Evolutionary conservation across 768 basidiomycete genomes (phyloP).

Genomic region (Mycena venus): DNA sequence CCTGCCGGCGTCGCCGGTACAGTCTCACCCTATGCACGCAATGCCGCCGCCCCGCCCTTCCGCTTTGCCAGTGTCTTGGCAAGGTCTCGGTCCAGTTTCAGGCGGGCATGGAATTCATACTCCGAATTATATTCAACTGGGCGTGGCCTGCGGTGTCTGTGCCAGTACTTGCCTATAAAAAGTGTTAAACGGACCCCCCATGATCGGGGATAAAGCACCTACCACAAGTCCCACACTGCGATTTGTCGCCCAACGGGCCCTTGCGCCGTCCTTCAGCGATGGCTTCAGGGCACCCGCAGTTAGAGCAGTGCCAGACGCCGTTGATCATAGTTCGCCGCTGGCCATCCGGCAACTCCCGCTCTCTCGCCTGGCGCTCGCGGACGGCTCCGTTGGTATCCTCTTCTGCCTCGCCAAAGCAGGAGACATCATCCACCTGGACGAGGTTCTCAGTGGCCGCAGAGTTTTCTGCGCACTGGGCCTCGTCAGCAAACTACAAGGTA

Average conservation of each 20-base stretch:
- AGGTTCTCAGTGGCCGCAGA: too few relatives aligned
- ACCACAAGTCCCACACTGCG: slow-evolving; percentile 95
- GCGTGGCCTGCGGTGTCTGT: slow-evolving; percentile 84
- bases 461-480: too few relatives aligned
- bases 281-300: slow-evolving; percentile 91
- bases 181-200: too few relatives aligned
- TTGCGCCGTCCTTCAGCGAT: slow-evolving; percentile 90
- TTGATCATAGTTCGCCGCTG: slow-evolving; percentile 86
- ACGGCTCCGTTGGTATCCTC: too few relatives aligned
- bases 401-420: too few relatives aligned
- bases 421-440: too few relatives aligned
- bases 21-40: slow-evolving; percentile 52
- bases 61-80: slow-evolving; percentile 55
- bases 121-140: slow-evolving; percentile 86
- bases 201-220: slow-evolving; percentile 46
- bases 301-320: slow-evolving; percentile 95
- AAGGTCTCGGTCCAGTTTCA: slow-evolving; percentile 67
- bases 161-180: slow-evolving; percentile 87
- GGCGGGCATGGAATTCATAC: slow-evolving; percentile 72
- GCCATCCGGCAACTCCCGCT: slow-evolving; percentile 85
- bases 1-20: slow-evolving; percentile 54
- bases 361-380: slow-evolving; percentile 78
- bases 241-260: slow-evolving; percentile 91
- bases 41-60: slow-evolving; percentile 56
- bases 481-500: too few relatives aligned